A percentile compares a stretch with the other conserved stretches of the same genome.
Evolutionary conservation across 768 basidiomycete genomes (phyloP).

Genomic region (Tephrocybe sp.): DNA sequence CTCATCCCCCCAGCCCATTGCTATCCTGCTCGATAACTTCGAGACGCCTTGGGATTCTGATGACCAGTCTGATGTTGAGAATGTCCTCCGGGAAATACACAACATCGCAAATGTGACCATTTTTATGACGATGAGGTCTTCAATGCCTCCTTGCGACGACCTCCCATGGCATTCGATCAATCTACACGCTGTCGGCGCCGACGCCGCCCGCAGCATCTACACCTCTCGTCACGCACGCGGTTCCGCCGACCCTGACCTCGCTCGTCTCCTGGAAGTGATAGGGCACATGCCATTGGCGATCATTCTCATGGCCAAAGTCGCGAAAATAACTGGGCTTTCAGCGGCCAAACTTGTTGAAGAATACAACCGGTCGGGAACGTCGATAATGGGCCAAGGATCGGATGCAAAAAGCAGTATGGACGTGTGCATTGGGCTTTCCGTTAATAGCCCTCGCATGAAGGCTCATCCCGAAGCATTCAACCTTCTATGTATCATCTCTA

Average conservation of each 20-base stretch:
- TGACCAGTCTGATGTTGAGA: conserved; percentile 19
- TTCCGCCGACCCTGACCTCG: conserved; percentile 18
- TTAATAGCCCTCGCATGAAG: background rate
- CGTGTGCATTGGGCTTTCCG: conserved; percentile 3
- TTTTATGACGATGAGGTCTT: conserved; percentile 31
- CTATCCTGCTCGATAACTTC: conserved; percentile 38
- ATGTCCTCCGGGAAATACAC: conserved; percentile 15
- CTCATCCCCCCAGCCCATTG: conserved; percentile 16
- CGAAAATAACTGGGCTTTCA: background rate
- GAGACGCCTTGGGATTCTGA: conserved; percentile 34
- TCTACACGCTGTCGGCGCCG: conserved; percentile 15
- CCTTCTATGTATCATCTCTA: conserved; percentile 17
- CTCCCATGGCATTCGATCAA: conserved; percentile 22
- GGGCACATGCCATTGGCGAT: conserved; percentile 31
- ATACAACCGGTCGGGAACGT: background rate
- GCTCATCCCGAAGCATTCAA: background rate
- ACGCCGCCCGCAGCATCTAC: conserved; percentile 20
- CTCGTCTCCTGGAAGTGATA: conserved; percentile 19
- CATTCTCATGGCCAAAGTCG: conserved; percentile 26
- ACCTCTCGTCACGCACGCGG: conserved; percentile 16
- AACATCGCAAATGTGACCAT: conserved; percentile 22
- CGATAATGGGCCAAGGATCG: background rate
- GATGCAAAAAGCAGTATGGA: conserved; percentile 3
- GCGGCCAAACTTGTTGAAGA: background rate
- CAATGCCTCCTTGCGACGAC: conserved; percentile 21